Evolutionary conservation across 2,329 filamentous ascomycete species (phyloP), one percentile per base, ranked within the genome.

Genomic region (Neurospora sp.): DNA sequence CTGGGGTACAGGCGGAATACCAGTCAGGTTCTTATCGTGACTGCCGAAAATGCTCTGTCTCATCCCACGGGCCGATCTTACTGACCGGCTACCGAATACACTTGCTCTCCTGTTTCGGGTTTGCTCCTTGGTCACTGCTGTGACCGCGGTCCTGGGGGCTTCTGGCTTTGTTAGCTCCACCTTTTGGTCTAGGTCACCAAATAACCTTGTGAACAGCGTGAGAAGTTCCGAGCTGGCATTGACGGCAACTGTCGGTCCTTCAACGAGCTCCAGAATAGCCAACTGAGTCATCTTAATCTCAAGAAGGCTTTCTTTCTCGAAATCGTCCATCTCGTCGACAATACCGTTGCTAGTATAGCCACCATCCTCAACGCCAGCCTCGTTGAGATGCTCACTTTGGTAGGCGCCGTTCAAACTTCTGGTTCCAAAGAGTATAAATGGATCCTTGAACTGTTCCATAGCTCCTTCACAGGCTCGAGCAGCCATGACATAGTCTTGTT

Each of bases 211-310:
- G 77, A 96, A 99, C 0, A 98, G 83, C 17, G 89, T 89, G 23
- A 99, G 82, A 46, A 99, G 84, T 79, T 97, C 93, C 73, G 93
- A 89, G 77, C 92, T 94, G 71, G 91, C 90, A 77, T 97, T 97
- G 68, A 98, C 92, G 19, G 96, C 95, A 70, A 90, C 88, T 70
- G 93, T 90, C 0, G 93, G 89, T 0, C 93, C 93, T 77, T 97
- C 93, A 3, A 93, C 82, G 17, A 96, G 82, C 79, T 98, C 95
- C 3, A 96, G 80, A 23, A 99, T 85, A 4, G 91, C 87, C 71
- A 99, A 84, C 76, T 98, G 94, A 11, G 95, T 97, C 88, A 98
- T 97, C 79, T 97, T 97, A 72, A 97, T 89, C 79, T 98, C 92
- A n/a, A 99, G 81, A 58, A 99, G 90, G 67, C 88, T 87, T 78